A percentile compares a stretch with the other conserved stretches of the same genome.
phyloP scores from a whole-genome alignment of 1,284 basidiomycete genomes.

The Apiotrichum gracile region DNA sequence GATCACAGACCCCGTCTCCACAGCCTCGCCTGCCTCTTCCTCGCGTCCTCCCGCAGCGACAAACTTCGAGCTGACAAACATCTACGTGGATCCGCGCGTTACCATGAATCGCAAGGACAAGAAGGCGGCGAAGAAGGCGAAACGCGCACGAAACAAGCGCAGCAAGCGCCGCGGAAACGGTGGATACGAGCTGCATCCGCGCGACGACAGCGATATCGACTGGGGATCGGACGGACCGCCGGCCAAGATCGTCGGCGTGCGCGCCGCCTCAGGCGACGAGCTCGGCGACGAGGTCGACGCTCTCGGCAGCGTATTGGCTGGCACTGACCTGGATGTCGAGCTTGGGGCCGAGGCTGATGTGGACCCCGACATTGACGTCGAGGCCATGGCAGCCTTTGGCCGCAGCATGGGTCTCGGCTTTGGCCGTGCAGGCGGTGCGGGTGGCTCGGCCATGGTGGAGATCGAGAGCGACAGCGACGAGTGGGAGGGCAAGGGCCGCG shows the following conservation, averaged over 20 bases:
- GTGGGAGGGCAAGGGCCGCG: slow-evolving; percentile 10
- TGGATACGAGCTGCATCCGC: slow-evolving; percentile 11
- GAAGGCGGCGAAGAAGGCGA: slow-evolving; percentile 29
- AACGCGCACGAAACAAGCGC: slow-evolving; percentile 19
- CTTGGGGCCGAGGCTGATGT: slow-evolving; percentile 16
- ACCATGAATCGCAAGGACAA: slow-evolving; percentile 19
- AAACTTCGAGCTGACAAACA: slow-evolving; percentile 10
- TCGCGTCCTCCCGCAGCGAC: not conserved
- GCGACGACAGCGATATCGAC: slow-evolving; percentile 45
- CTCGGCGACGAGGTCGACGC: slow-evolving; percentile 12
- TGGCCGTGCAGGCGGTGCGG: slow-evolving; percentile 2
- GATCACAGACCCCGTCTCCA: slow-evolving; percentile 18
- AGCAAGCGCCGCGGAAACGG: slow-evolving; percentile 12
- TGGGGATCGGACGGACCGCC: slow-evolving; percentile 47
- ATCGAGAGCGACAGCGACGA: slow-evolving; percentile 16
- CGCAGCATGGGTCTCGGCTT: slow-evolving; percentile 20
- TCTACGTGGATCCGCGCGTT: slow-evolving; percentile 24
- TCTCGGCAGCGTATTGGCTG: slow-evolving; percentile 18
- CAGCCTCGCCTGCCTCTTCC: not conserved
- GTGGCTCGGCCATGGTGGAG: slow-evolving; percentile 9
- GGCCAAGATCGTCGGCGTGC: slow-evolving; percentile 9
- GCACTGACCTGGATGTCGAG: slow-evolving; percentile 10
- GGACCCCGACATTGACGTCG: slow-evolving; percentile 24
- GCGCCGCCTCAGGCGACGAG: not conserved
- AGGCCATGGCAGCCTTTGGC: slow-evolving; percentile 27